These are phyloP conservation scores for Stemphylium vesicarium DNA, from an alignment of 2,329 filamentous ascomycete species.

Conservation along the genomic window DNA sequence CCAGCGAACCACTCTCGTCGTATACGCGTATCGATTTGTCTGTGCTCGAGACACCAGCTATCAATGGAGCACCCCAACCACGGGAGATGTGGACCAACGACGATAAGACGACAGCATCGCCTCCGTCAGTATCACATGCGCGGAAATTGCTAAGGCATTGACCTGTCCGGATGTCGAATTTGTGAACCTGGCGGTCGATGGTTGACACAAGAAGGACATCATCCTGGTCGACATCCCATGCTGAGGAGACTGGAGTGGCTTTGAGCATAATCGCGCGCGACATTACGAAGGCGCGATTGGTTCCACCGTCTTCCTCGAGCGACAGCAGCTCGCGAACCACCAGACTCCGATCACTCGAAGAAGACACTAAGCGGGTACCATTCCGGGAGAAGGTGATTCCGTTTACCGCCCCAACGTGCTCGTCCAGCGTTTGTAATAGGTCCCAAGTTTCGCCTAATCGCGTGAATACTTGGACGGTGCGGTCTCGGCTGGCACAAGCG, in stretches of 20 bases:
- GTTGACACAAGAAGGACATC: slow-evolving; percentile 65
- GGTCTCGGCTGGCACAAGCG: slow-evolving; percentile 79
- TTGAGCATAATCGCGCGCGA: slow-evolving; percentile 81
- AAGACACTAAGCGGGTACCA: slow-evolving; percentile 76
- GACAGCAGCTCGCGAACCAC: slow-evolving; percentile 80
- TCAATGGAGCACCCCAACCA: slow-evolving; percentile 66
- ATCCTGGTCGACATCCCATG: slow-evolving; percentile 67
- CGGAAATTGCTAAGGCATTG: slow-evolving; percentile 77
- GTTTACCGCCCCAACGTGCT: slow-evolving; percentile 86
- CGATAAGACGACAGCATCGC: slow-evolving; percentile 83
- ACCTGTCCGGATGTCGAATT: slow-evolving; percentile 69
- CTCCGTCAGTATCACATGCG: slow-evolving; percentile 77
- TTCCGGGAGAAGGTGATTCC: slow-evolving; percentile 77
- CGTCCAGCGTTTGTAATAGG: slow-evolving; percentile 87
- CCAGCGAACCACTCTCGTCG: slow-evolving; percentile 76
- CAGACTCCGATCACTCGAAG: slow-evolving; percentile 81
- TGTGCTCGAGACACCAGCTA: slow-evolving; percentile 89
- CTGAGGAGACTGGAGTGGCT: slow-evolving; percentile 85
- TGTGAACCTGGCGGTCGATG: slow-evolving; percentile 66
- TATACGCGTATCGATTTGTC: slow-evolving; percentile 96
- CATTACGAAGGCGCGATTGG: slow-evolving; percentile 77
- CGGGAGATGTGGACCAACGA: slow-evolving; percentile 70
- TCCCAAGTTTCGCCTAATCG: slow-evolving; percentile 66
- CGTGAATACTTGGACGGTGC: slow-evolving; percentile 90
- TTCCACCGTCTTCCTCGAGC: slow-evolving; percentile 64